These are phyloP conservation scores for Tylopilus rubrobrunneus DNA, from an alignment of 768 basidiomycete species.

Conservation along the genomic window DNA sequence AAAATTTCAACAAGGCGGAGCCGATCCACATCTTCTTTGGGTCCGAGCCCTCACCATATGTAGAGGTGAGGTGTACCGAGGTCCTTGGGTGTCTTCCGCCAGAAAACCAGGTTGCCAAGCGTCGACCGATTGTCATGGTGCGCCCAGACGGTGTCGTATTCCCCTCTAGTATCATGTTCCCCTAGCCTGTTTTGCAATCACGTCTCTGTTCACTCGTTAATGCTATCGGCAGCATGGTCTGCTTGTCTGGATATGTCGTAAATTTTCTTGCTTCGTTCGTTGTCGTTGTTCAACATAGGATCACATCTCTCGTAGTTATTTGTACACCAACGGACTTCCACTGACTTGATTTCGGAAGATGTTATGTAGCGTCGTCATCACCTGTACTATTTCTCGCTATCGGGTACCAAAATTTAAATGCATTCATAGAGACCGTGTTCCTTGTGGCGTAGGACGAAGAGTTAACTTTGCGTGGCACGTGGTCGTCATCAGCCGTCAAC, in stretches of 20 bases:
- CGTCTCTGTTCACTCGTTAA: constrained; percentile 16
- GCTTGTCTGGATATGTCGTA: constrained; percentile 21
- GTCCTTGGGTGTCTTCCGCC: constrained; percentile 80
- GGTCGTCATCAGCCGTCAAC: constrained; percentile 4
- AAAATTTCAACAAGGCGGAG: constrained; percentile 82
- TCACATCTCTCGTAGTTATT: constrained; percentile 23
- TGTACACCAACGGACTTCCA: constrained; percentile 32
- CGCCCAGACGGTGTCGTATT: constrained; percentile 85
- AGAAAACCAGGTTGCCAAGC: constrained; percentile 60
- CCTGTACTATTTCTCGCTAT: constrained; percentile 23
- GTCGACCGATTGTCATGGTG: constrained; percentile 76
- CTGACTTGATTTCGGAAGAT: constrained; percentile 21
- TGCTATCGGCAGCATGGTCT: constrained; percentile 29
- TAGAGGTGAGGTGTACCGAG: constrained; percentile 85
- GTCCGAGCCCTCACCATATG: constrained; percentile 79
- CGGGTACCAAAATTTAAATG: constrained; percentile 14
- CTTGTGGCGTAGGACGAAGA: constrained; percentile 7
- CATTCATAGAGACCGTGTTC: constrained; percentile 16
- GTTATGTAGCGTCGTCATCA: constrained; percentile 28
- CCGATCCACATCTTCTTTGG: constrained; percentile 85
- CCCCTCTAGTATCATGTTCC: constrained; percentile 79
- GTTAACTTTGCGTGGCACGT: constrained; percentile 12
- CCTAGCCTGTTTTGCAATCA: constrained; percentile 40
- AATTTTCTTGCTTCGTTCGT: constrained; percentile 10
- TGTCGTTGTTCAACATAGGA: constrained; percentile 26